A percentile compares a stretch with the other conserved stretches of the same genome.
Evolutionary conservation across 805 yeast genomes (phyloP).

Genomic region (Scheffersomyces coipomensis): DNA sequence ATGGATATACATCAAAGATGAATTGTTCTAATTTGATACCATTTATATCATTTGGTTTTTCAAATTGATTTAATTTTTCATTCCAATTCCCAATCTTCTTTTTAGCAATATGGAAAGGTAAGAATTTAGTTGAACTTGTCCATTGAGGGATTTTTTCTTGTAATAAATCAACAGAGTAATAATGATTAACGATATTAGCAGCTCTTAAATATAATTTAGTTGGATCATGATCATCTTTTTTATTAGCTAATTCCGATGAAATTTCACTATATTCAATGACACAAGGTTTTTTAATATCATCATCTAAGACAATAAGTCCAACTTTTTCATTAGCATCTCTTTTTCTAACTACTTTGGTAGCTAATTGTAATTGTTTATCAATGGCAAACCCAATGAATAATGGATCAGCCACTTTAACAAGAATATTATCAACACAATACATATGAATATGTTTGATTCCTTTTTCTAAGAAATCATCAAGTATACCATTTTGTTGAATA

Average conservation of each 20-base stretch:
- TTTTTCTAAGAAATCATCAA: conserved; percentile 63
- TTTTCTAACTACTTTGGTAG: conserved; percentile 94
- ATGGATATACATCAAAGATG: conserved; percentile 92
- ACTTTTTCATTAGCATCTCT: conserved; percentile 85
- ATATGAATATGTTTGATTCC: conserved; percentile 89
- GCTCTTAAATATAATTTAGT: conserved; percentile 72
- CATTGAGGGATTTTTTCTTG: conserved; percentile 59
- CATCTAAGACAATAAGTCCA: conserved; percentile 81
- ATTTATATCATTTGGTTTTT: conserved; percentile 73
- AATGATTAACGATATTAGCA: conserved; percentile 96
- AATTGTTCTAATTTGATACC: conserved; percentile 96
- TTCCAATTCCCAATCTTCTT: conserved; percentile 77
- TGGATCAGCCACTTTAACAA: conserved; percentile 94
- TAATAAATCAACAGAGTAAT: conserved; percentile 81
- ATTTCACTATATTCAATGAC: conserved; percentile 97
- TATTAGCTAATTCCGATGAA: conserved; percentile 66
- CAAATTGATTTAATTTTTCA: conserved; percentile 39
- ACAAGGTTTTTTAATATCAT: conserved; percentile 60
- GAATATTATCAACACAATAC: conserved; percentile 94
- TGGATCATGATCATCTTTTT: conserved; percentile 53
- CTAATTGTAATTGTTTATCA: conserved; percentile 62
- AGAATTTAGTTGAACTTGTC: conserved; percentile 59
- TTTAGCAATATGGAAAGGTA: conserved; percentile 94
- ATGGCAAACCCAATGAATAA: conserved; percentile 83
- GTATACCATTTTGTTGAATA: conserved; percentile 56